These are phyloP conservation scores for Leptoxyphium fumago DNA, from an alignment of 2,329 filamentous ascomycete species.

Conservation along the genomic window DNA sequence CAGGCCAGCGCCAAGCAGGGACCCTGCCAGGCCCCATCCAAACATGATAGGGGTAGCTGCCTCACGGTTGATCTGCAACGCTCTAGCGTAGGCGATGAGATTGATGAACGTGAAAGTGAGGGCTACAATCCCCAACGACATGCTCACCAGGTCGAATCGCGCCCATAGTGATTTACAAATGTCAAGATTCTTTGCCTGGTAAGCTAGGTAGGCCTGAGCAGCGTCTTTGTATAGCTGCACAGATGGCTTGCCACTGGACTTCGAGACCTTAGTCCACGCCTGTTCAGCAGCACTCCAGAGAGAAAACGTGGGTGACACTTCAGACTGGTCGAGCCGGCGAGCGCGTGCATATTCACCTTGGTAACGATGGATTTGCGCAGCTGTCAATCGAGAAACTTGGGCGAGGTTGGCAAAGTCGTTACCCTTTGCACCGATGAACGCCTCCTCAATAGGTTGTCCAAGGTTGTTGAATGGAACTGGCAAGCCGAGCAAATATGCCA, in stretches of 20 bases:
- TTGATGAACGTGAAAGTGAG: slow-evolving; percentile 53
- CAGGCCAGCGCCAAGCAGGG: slow-evolving; percentile 12
- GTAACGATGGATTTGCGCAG: slow-evolving; percentile 80
- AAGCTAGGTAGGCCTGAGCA: slow-evolving; percentile 49
- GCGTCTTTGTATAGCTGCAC: slow-evolving; percentile 23
- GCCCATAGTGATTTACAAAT: slow-evolving; percentile 83
- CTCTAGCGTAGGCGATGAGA: slow-evolving; percentile 58
- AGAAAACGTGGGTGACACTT: slow-evolving; percentile 35
- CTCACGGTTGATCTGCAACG: slow-evolving; percentile 37
- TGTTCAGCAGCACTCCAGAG: slow-evolving; percentile 48
- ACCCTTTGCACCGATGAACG: slow-evolving; percentile 58
- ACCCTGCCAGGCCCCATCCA: slow-evolving; percentile 31
- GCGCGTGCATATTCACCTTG: slow-evolving; percentile 68
- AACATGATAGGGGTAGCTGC: slow-evolving; percentile 40
- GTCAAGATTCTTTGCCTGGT: slow-evolving; percentile 63
- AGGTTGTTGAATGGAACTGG: slow-evolving; percentile 95
- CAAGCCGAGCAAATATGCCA: slow-evolving; percentile 74
- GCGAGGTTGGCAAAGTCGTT: slow-evolving; percentile 65
- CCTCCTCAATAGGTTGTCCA: slow-evolving; percentile 83
- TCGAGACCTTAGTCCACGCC: slow-evolving; percentile 33
- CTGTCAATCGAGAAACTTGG: slow-evolving; percentile 58
- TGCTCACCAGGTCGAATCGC: slow-evolving; percentile 74
- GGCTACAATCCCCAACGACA: slow-evolving; percentile 64
- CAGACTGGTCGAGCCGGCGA: slow-evolving; percentile 49
- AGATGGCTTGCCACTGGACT: slow-evolving; percentile 11